A percentile compares a stretch with the other conserved stretches of the same genome.
phyloP scores from a whole-genome alignment of 805 yeast species.

The Candida morakotiae region DNA sequence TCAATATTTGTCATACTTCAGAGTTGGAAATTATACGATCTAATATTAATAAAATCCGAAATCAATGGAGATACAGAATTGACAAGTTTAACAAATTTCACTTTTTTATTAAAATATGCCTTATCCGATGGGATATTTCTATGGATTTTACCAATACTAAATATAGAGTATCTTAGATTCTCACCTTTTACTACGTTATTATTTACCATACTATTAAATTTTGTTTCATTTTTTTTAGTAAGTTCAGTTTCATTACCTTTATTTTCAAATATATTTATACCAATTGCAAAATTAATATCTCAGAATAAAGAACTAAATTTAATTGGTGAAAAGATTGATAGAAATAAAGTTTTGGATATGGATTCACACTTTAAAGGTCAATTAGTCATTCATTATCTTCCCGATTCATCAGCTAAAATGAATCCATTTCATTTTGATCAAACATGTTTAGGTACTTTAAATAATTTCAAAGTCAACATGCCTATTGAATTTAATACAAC shows the following conservation, averaged over 20 bases:
- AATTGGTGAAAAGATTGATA: constrained; percentile 42
- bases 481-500: constrained; percentile 84
- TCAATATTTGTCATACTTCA: constrained; percentile 72
- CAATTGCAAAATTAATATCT: constrained; percentile 42
- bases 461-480: constrained; percentile 32
- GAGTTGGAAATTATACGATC: constrained; percentile 78
- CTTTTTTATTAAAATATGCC: constrained; percentile 67
- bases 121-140: constrained; percentile 68
- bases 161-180: constrained; percentile 72
- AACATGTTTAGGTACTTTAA: constrained; percentile 51
- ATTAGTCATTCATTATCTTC: constrained; percentile 80
- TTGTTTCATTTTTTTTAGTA: constrained; percentile 51
- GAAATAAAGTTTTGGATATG: constrained; percentile 38
- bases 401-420: constrained; percentile 83
- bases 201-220: constrained; percentile 44
- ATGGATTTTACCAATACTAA: constrained; percentile 67
- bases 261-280: constrained; percentile 25
- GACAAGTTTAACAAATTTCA: constrained; percentile 44
- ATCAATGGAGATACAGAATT: constrained; percentile 20
- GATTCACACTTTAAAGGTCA: constrained; percentile 76
- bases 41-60: constrained; percentile 53
- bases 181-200: constrained; percentile 50
- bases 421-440: constrained; percentile 65
- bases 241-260: constrained; percentile 48
- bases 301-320: constrained; percentile 48